Base-by-base conservation (phyloP, 345 rosid genomes). In the Hypericum androsaemum region DNA sequence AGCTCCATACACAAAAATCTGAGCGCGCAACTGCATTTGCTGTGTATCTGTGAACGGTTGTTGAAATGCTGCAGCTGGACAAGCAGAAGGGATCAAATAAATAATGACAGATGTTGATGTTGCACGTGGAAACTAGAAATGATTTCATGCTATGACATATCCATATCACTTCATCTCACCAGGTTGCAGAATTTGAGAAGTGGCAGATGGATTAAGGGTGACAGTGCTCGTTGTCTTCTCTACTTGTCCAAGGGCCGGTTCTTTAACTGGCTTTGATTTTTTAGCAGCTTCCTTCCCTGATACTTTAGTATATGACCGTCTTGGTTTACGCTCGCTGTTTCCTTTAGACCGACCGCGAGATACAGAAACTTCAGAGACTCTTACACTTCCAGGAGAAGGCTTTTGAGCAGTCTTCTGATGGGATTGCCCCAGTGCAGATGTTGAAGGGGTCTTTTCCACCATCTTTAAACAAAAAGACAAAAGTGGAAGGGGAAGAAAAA, bases 1-100 rank as follows among this genome's bases (percentile, higher is more conserved):
- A 61, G 92, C 82, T 56, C 99, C 99, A 61, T 94, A 94, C 57
- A 88, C 99, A 76, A 94, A 83, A 58, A 94, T 94, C 78, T 94
- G 99, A 53, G 99, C 87, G 43, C 99, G 99, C 61, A 94, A 74
- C 68, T 94, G 97, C 74, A 88, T 87, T 94, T 94, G 99, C 65
- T 94, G 99, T 62, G 78, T 62, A 66, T 94, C 99, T 0, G 92
- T 83, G 73, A 94, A 94, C 67, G 99, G 94, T 76, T 88, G 99
- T 37, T 67, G 87, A 74, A 79, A 79, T 50, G 74, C 61, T 66
- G 65, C 60, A 47, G 80, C 62, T 47, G 72, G 71, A 59, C 83
- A 67, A 60, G 71, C 71, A 7, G 78, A 74, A 54, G 77, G 53
- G 72, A 79, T 94, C 61, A 94, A 62, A 74, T 83, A 90, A 3